Evolutionary conservation across 768 basidiomycete genomes (phyloP).

Genomic region (Symmetrospora coprosmae): DNA sequence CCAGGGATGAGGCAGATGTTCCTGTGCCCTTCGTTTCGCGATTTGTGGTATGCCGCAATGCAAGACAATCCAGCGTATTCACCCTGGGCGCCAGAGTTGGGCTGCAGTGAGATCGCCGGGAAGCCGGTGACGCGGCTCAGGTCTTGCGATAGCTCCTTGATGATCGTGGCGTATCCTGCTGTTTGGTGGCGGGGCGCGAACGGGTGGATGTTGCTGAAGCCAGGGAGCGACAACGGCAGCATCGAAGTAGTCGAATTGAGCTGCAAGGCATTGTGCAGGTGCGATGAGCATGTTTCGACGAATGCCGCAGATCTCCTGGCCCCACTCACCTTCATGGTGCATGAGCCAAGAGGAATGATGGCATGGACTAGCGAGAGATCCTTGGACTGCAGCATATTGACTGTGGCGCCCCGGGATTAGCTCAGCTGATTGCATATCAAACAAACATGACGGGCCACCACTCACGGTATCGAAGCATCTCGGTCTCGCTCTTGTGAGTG

Average conservation of each 20-base stretch:
- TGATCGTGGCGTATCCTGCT: conserved; percentile 65
- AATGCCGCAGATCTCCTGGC: neutral
- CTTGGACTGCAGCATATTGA: conserved; percentile 68
- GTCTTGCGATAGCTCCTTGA: conserved; percentile 87
- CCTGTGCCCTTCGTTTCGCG: conserved; percentile 67
- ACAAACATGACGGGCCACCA: too few species aligned
- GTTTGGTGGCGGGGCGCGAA: conserved; percentile 84
- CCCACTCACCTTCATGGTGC: conserved; percentile 29
- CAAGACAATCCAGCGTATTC: conserved; percentile 93
- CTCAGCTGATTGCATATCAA: neutral
- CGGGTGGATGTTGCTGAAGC: conserved; percentile 78
- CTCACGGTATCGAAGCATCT: conserved; percentile 64
- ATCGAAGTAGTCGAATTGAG: conserved; percentile 96
- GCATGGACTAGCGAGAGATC: conserved; percentile 87
- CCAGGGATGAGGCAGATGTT: conserved; percentile 61
- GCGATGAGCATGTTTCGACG: neutral
- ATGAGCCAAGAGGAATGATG: conserved; percentile 52
- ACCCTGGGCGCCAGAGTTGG: conserved; percentile 95
- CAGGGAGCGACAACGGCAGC: conserved; percentile 89
- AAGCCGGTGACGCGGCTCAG: conserved; percentile 94
- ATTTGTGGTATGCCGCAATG: conserved; percentile 85
- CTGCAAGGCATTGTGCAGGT: conserved; percentile 94
- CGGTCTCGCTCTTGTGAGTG: conserved; percentile 92
- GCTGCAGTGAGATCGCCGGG: conserved; percentile 86
- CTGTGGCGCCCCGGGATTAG: too few species aligned